Conservation (phyloP, 176 grass and related monocot species). For the Tillandsia fasciculata region DNA sequence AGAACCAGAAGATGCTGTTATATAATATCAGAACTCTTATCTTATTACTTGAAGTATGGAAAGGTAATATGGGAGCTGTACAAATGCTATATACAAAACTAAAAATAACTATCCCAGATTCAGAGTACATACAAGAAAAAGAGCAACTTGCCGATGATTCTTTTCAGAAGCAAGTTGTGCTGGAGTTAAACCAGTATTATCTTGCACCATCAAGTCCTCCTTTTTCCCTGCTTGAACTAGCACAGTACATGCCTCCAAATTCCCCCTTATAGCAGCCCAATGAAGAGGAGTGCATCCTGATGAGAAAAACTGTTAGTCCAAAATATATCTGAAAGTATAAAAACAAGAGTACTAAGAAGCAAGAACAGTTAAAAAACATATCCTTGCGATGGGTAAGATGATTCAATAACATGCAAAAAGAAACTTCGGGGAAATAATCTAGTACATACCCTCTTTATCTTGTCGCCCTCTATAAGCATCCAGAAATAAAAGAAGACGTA, state of each 20-base stretch:
- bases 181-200: constrained; percentile 95
- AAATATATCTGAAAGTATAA: constrained; percentile 19
- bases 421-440: constrained; percentile 11
- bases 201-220: constrained; percentile 76
- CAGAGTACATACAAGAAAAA: constrained; percentile 91
- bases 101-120: not conserved
- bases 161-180: constrained; percentile 84
- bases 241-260: constrained; percentile 84
- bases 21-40: not conserved
- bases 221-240: constrained; percentile 99
- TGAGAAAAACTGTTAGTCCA: constrained; percentile 19
- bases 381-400: not conserved
- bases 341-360: too few species aligned
- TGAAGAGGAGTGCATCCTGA: constrained; percentile 97
- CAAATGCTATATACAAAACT: not conserved
- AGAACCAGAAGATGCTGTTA: not conserved
- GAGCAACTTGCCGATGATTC: constrained; percentile 84
- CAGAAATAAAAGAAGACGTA: constrained; percentile 94
- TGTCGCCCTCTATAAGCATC: constrained; percentile 87
- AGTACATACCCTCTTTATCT: constrained; percentile 77
- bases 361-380: not conserved
- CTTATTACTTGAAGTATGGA: not conserved
- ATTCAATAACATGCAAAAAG: constrained; percentile 1
- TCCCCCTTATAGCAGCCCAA: constrained; percentile 97
- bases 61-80: not conserved